Percentiles rank a stretch among this genome's conserved stretches.
Evolutionary conservation across 768 basidiomycete species (phyloP).

Genomic region (Tricholoma hemisulphureum): DNA sequence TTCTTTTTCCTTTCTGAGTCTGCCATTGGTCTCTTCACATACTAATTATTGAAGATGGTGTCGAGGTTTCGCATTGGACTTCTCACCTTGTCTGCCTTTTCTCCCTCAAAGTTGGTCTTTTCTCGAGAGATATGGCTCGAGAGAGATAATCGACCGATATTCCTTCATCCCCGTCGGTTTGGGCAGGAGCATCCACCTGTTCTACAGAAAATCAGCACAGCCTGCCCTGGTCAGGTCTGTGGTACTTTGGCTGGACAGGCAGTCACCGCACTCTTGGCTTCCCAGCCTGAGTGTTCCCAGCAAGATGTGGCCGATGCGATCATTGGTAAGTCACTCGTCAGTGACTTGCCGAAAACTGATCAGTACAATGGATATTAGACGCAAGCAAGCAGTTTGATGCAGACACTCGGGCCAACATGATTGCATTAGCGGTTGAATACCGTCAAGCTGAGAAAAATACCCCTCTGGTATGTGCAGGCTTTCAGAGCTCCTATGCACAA

Average conservation of each 20-base stretch:
- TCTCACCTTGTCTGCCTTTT: slow-evolving; percentile 24
- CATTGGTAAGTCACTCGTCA: slow-evolving; percentile 38
- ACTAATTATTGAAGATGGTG: slow-evolving; percentile 30
- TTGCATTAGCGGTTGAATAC: slow-evolving; percentile 50
- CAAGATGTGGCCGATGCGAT: slow-evolving; percentile 58
- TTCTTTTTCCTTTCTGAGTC: slow-evolving; percentile 15
- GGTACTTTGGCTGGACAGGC: slow-evolving; percentile 48
- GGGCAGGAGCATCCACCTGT: slow-evolving; percentile 50
- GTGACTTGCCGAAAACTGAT: too few relatives aligned
- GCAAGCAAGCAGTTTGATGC: slow-evolving; percentile 52
- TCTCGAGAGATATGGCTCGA: slow-evolving; percentile 50
- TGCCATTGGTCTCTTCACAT: slow-evolving; percentile 17
- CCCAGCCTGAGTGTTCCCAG: slow-evolving; percentile 51
- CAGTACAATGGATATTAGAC: slow-evolving; percentile 30
- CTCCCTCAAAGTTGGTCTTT: slow-evolving; percentile 30
- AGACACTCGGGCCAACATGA: slow-evolving; percentile 49
- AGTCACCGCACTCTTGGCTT: slow-evolving; percentile 51
- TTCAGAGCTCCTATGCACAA: not conserved
- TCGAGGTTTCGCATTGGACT: slow-evolving; percentile 24
- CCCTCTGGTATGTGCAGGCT: slow-evolving; percentile 41
- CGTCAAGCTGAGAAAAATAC: slow-evolving; percentile 61
- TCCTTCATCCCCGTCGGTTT: slow-evolving; percentile 53
- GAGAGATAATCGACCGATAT: slow-evolving; percentile 43
- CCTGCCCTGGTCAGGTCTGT: slow-evolving; percentile 51
- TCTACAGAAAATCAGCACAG: slow-evolving; percentile 41